Base-by-base conservation (phyloP, 495 filamentous ascomycete genomes). In the Trichoderma orchidacearum region DNA sequence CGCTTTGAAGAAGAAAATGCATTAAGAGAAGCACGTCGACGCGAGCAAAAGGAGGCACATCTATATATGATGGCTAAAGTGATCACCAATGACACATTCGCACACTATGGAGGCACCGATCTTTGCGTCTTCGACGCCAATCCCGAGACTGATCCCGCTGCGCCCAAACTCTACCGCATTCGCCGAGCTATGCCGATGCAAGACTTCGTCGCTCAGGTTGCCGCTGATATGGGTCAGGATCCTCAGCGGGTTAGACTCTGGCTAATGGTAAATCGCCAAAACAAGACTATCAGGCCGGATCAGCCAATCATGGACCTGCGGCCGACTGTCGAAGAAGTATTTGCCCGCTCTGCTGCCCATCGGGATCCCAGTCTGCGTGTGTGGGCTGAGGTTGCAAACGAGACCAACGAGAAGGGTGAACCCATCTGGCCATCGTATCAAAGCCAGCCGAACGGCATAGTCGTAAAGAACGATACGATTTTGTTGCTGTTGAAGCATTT, bases 221-320 rank as follows among this genome's bases (percentile, higher is more conserved):
- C 85, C 0, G 72, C 80, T 21, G 85, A 94, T 53, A 72, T 82
- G n/a, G 74, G 70, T 2, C 68, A 82, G 51, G 80, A 85, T 52
- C 72, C 82, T 3, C 78, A 79, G 38, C 76, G 77, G 30, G 68
- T 97, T 21, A 82, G 93, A 29, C 77, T 95, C 45, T 97, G 93
- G 94, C 82, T 87, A 35, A 95, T 99, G 89, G 94, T 99, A 0
- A 96, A 95, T 63, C 87, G 93, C 9, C 93, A 99, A 64, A 99
- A 99, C 66, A 96, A 95, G 72, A 97, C 93, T 0, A 85, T 86
- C 41, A 80, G 93, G 27, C 93, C 94, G 0, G 93, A 99, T 65
- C 82, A 86, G 51, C 87, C 90, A 4, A 80, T 97, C 51, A 77
- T 76, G 58, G 87, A 93, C 56, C 71, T 79, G 2, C 76, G 83